Evolutionary conservation across 495 filamentous ascomycete genomes (phyloP), one percentile per base, ranked within the genome.

Genomic region (Cenococcum geophilum): DNA sequence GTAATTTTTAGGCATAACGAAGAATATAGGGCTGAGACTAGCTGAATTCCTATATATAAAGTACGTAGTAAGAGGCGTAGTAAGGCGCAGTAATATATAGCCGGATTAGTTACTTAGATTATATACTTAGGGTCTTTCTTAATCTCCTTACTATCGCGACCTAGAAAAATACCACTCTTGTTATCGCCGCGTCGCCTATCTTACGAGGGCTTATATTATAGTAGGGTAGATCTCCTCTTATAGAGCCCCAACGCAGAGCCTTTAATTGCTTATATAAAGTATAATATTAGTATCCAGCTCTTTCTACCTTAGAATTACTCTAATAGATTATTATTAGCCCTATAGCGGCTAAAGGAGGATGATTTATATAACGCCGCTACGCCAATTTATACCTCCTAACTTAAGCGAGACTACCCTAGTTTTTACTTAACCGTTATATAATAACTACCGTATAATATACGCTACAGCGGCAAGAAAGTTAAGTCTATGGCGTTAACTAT

Each of bases 331-430:
- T 45, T 45, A 42, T 53, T 27, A 60, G 58, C 58, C 45, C 45
- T 40, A 60, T 53, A 27, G 58, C 48, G 34, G 48, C 48, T 60
- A 20, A 53, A 60, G 34, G 58, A 53, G 48, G 48, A 51, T 51
- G 48, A 51, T 20, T 51, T 23, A 23, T 23, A 14, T 16, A 60
- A 52, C 20, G 37, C 40, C 32, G 37, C 57, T 42, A 59, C 57
- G 57, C 57, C 40, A 22, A 50, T 59, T 23, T 22, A 40, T 59
- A 59, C 57, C 40, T 59, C 32, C 57, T 8, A 55, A 27, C 11
- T 21, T 51, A 51, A 51, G 48, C 48, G 48, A 51, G 48, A 51
- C 10, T 2, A 51, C 4, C 48, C 22, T 45, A 14, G 18, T 45
- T 10, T 32, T 6, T 32, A 32, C 27, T 3, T 32, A 32, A n/a